These are phyloP conservation scores for Capsicum rhomboideum DNA, from an alignment of 257 asterid species.

Conservation along the genomic window DNA sequence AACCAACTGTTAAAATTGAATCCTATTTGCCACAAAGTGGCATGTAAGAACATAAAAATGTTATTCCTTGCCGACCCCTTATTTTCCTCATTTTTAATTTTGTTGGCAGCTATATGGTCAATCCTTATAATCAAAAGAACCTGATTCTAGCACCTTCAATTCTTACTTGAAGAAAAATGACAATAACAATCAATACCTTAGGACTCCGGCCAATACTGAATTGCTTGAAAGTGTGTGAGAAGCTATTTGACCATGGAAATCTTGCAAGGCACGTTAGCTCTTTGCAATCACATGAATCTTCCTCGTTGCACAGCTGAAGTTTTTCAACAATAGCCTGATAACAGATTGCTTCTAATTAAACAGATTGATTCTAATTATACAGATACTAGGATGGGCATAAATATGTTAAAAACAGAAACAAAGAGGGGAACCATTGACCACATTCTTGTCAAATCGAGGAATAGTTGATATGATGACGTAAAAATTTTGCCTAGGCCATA, in stretches of 20 bases:
- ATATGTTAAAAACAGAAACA: background rate
- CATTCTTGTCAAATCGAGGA: background rate
- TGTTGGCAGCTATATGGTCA: background rate
- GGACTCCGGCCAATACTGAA: constrained; percentile 62
- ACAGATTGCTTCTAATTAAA: background rate
- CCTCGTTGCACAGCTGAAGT: constrained; percentile 43
- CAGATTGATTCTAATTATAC: background rate
- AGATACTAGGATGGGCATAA: background rate
- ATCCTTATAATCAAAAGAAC: background rate
- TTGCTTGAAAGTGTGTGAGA: constrained; percentile 67
- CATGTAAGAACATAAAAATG: background rate
- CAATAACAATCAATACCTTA: constrained; percentile 31
- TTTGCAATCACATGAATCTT: constrained; percentile 78
- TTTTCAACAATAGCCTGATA: constrained; percentile 53
- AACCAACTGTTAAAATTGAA: background rate
- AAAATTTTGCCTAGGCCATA: background rate
- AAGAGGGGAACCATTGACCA: background rate
- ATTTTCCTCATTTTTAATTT: background rate
- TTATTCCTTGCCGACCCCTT: background rate
- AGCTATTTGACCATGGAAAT: constrained; percentile 77
- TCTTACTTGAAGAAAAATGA: background rate
- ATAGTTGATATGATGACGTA: background rate
- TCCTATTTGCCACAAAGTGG: background rate
- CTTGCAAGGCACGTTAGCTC: constrained; percentile 41
- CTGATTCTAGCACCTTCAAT: background rate